Conservation (phyloP, 257 asterid genomes). For the Verbascum thapsus region DNA sequence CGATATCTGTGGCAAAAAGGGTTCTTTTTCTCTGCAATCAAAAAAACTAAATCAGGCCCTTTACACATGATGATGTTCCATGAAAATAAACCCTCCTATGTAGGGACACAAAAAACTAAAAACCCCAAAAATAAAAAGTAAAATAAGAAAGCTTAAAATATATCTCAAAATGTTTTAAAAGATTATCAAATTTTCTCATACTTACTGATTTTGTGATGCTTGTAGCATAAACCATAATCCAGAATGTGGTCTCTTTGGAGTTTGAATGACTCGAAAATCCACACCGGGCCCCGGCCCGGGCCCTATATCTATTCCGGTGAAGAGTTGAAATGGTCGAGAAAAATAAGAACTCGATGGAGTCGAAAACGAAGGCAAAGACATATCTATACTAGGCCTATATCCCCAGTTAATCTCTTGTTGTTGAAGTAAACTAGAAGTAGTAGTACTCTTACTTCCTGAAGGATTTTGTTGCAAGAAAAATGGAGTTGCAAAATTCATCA, state of each 20-base stretch:
- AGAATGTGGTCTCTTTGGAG: conserved; percentile 82
- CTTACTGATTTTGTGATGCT: conserved; percentile 81
- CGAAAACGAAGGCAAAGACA: conserved; percentile 26
- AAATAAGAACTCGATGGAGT: conserved; percentile 38
- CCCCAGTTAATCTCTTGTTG: conserved; percentile 52
- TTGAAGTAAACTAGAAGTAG: conserved; percentile 32
- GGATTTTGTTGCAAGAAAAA: conserved; percentile 43
- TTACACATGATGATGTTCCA: conserved; percentile 25
- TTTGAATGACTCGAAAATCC: conserved; percentile 73
- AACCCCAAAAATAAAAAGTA: background rate
- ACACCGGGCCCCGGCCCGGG: conserved; percentile 25
- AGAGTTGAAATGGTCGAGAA: conserved; percentile 50
- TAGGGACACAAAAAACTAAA: conserved; percentile 14
- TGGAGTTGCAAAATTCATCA: conserved; percentile 33
- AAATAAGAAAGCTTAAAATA: background rate
- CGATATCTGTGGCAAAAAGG: conserved; percentile 86
- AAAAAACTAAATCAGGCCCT: conserved; percentile 10
- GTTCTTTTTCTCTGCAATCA: conserved; percentile 67
- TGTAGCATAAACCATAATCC: conserved; percentile 89
- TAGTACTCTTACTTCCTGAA: conserved; percentile 7
- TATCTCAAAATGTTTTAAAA: background rate
- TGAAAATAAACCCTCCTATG: background rate
- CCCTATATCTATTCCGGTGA: conserved; percentile 39
- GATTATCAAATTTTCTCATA: background rate
- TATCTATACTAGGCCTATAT: conserved; percentile 38